Conservation (phyloP, 805 yeast species). For the Hanseniaspora meyeri region DNA sequence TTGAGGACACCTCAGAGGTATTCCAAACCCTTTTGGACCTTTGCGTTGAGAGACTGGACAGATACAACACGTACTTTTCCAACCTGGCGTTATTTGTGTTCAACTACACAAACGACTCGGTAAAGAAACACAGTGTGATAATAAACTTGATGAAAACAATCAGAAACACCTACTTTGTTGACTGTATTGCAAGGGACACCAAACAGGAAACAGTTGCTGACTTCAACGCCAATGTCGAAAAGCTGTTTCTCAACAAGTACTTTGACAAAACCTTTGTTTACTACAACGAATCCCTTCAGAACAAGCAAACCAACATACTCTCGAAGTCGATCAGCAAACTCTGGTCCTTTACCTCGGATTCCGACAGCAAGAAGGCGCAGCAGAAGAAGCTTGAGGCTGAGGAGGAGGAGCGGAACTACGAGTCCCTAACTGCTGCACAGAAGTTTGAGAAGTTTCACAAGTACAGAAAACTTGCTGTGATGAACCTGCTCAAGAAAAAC, state of each 20-base stretch:
- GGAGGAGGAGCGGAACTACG: neutral
- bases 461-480: conserved; percentile 4
- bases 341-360: neutral
- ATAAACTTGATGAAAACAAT: conserved; percentile 3
- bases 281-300: conserved; percentile 3
- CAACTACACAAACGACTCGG: conserved; percentile 10
- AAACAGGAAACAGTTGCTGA: neutral
- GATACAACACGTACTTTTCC: neutral
- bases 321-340: neutral
- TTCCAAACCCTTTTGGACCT: neutral
- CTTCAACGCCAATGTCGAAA: neutral
- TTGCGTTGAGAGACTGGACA: neutral
- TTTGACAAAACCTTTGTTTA: neutral
- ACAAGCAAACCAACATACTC: conserved; percentile 2
- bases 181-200: neutral
- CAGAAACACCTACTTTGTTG: conserved; percentile 8
- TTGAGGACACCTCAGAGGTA: neutral
- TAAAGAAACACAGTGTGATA: conserved; percentile 6
- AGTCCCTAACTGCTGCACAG: neutral
- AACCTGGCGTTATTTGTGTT: conserved; percentile 4
- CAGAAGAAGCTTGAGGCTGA: neutral
- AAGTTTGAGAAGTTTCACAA: conserved; percentile 6
- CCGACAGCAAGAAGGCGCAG: neutral
- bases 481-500: neutral
- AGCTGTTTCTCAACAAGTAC: neutral